Evolutionary conservation across 1,284 basidiomycete genomes (phyloP), one percentile per base, ranked within the genome.

Genomic region (Heterobasidion annosum): DNA sequence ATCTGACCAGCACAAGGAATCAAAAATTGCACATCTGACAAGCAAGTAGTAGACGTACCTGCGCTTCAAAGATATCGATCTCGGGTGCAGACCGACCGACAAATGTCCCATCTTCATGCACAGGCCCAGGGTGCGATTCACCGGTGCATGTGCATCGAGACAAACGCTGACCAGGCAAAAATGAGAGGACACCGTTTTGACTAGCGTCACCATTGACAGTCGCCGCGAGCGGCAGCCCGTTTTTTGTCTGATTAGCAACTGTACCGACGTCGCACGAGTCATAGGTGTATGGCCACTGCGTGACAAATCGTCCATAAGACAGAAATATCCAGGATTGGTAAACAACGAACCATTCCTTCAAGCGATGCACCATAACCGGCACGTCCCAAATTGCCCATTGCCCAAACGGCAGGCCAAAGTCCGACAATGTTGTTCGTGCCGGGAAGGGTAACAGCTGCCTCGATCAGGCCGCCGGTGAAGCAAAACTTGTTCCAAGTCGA

Each of bases 401-500:
- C 70, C 76, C 77, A 58, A 34, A 59, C 68, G 34, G 74, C 76
- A 35, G 77, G 78, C 77, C 77, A 82, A 55, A 81, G 67, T 50
- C 83, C 83, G 40, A 60, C 50, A 43, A 79, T 58, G 54, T 75
- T 75, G 63, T 78, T 82, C 15, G 71, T 70, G 0, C 95, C 96
- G 0, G 96, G 95, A 8, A 98, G 72, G n/a, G 78, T 80, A n/a
- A 94, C 83, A 6, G 78, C 76, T 4, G 79, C 77, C 62, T 86
- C 79, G 48, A 93, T 70, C 56, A 91, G 72, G 19, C 91, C 91
- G 37, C 92, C 91, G 1, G 89, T 93, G 71, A 98, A 98, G 70
- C 95, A 98, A 64, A 98, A 90, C 68, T 97, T 93, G 68, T 93
- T 93, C 91, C 91, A 93, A 9, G 78, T 79, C 32, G 83, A 73